Base-by-base conservation (phyloP, 2,329 filamentous ascomycete genomes). In the Alternaria triticina region DNA sequence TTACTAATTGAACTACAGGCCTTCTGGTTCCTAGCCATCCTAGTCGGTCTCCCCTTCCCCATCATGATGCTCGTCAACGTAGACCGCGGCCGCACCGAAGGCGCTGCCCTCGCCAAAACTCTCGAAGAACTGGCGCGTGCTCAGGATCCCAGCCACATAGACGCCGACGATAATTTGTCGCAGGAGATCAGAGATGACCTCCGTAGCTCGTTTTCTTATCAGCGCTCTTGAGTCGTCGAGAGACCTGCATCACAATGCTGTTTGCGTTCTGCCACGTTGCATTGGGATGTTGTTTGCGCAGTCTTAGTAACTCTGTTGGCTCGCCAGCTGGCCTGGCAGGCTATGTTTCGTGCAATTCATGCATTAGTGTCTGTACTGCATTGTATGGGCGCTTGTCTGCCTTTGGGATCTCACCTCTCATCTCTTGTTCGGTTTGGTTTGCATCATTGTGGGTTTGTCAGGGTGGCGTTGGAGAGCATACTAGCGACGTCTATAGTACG, bases 51-150 rank as follows among this genome's bases (percentile, higher is more conserved):
- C 1, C 94, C 96, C 1, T 89, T 94, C 15, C 93, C 94, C 1
- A 83, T 98, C 54, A 92, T 98, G 80, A 91, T 90, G 76, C 87
- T 93, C 58, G 92, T 99, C 36, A 86, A 97, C 78, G 92, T 97
- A 10, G 92, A 96, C 36, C 75, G 83, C 28, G 83, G 83, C 1
- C 80, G 80, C 62, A 69, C 71, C 9, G 83, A 84, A 50, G 83
- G 78, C 17, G 70, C 74, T 25, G 79, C 78, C 13, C 66, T 85
- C 59, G 80, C 81, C 0, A 73, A 71, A 28, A 81, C 82, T 44
- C 64, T 81, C 22, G 72, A 75, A 17, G 70, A 70, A 2, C 56
- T 77, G 20, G 66, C 70, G 13, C 62, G 57, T 22, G 51, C 54
- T 11, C 36, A 56, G 22, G 65, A 71, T 50, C 45, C 60, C 10